Conservation (phyloP, 768 basidiomycete species). For the Ramaria sp. region DNA sequence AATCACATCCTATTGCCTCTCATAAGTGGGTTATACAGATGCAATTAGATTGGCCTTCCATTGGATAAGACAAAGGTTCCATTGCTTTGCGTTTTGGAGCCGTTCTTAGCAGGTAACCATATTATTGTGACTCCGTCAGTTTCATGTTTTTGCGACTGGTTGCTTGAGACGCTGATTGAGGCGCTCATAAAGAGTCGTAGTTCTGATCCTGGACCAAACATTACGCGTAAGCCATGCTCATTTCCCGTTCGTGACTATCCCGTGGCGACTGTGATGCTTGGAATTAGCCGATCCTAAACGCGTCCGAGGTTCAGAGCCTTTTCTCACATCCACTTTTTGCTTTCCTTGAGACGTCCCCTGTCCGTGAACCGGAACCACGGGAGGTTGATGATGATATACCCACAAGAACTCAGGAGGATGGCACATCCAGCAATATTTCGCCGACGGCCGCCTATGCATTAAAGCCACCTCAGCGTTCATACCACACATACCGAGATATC, state of each 20-base stretch:
- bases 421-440: constrained; percentile 12
- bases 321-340: constrained; percentile 79
- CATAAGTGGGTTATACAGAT: background rate
- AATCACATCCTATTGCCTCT: background rate
- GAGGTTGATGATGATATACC: background rate
- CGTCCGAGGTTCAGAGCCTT: constrained; percentile 64
- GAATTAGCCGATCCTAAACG: constrained; percentile 65
- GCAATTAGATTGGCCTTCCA: constrained; percentile 68
- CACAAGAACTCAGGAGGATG: constrained; percentile 2
- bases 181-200: constrained; percentile 51
- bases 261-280: too few species aligned
- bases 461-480: constrained; percentile 22
- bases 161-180: background rate
- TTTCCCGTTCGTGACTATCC: background rate
- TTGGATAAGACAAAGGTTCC: constrained; percentile 59
- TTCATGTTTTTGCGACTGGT: background rate
- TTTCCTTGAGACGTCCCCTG: constrained; percentile 53
- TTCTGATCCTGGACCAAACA: constrained; percentile 70
- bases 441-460: constrained; percentile 2
- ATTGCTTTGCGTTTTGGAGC: constrained; percentile 67
- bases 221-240: constrained; percentile 38
- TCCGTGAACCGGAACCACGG: constrained; percentile 17
- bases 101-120: constrained; percentile 60
- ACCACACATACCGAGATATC: constrained; percentile 55
- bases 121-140: constrained; percentile 79